Evolutionary conservation across 1,284 basidiomycete genomes (phyloP).

Genomic region (Cystobasidium slooffiae): DNA sequence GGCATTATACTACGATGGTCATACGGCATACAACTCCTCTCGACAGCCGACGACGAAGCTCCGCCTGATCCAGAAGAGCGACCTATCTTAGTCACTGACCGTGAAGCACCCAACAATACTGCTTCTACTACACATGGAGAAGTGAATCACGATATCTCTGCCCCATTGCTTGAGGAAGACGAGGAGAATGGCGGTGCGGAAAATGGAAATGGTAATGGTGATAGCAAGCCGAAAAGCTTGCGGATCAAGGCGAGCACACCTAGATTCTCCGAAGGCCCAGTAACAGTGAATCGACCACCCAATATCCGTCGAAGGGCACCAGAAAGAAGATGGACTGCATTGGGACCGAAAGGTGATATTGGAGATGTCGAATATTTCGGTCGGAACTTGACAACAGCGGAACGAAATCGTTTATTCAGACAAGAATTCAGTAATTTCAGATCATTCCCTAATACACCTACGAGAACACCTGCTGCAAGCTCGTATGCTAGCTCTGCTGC

Average conservation of each 20-base stretch:
- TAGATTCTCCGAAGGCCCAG: conserved; percentile 34
- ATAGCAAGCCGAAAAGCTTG: neutral
- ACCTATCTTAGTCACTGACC: conserved; percentile 2
- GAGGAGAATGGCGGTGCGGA: neutral
- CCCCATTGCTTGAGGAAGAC: conserved; percentile 14
- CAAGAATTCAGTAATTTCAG: conserved; percentile 44
- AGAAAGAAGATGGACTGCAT: conserved; percentile 37
- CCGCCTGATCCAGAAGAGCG: conserved; percentile 16
- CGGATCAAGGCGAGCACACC: neutral
- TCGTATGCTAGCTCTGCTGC: conserved; percentile 50
- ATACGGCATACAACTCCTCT: conserved; percentile 58
- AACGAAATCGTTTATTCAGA: conserved; percentile 22
- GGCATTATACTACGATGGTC: conserved; percentile 60
- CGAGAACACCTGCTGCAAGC: conserved; percentile 44
- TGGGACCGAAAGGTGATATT: conserved; percentile 25
- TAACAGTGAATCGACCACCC: conserved; percentile 31
- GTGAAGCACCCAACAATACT: neutral
- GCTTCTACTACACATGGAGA: neutral
- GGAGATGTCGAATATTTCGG: conserved; percentile 35
- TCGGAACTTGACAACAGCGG: conserved; percentile 17
- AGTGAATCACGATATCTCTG: neutral
- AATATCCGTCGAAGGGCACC: conserved; percentile 10
- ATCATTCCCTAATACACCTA: conserved; percentile 52
- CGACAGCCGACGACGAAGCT: conserved; percentile 55
- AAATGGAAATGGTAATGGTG: conserved; percentile 13